phyloP scores from a whole-genome alignment of 371 early-diverging fungal species.

The Rhizoclosmatium hyalinum region DNA sequence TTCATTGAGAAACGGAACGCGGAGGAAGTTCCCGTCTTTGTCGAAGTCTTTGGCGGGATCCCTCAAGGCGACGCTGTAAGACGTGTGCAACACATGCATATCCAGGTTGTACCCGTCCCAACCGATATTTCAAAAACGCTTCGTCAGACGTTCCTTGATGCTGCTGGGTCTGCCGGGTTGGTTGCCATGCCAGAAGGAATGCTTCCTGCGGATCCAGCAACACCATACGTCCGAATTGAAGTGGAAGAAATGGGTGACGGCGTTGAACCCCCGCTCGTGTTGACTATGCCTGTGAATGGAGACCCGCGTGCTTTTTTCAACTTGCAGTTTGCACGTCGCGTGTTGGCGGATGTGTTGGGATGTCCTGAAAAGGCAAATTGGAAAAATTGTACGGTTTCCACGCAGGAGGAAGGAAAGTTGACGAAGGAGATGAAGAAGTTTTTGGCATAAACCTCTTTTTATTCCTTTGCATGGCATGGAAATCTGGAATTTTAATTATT shows the following conservation, averaged over 20 bases:
- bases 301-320: constrained; percentile 11
- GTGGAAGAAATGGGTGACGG: constrained; percentile 53
- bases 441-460: neutral
- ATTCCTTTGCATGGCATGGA: too few species aligned
- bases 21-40: constrained; percentile 68
- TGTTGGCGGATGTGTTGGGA: constrained; percentile 65
- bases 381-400: constrained; percentile 68
- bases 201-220: constrained; percentile 55
- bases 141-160: constrained; percentile 40
- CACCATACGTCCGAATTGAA: constrained; percentile 71
- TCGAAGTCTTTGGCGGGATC: constrained; percentile 68
- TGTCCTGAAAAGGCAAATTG: constrained; percentile 74
- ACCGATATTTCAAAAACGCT: constrained; percentile 26
- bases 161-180: constrained; percentile 48
- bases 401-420: constrained; percentile 65
- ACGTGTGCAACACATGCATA: constrained; percentile 53
- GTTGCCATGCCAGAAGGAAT: constrained; percentile 41
- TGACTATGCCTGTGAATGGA: constrained; percentile 9
- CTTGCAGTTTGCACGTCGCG: constrained; percentile 19
- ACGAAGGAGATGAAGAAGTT: constrained; percentile 33
- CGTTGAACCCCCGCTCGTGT: constrained; percentile 18
- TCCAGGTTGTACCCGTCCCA: constrained; percentile 66
- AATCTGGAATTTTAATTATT: too few species aligned
- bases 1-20: constrained; percentile 46
- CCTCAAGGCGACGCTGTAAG: constrained; percentile 29